Conservation (phyloP, 768 basidiomycete species). For the Tulasnella sp. region DNA sequence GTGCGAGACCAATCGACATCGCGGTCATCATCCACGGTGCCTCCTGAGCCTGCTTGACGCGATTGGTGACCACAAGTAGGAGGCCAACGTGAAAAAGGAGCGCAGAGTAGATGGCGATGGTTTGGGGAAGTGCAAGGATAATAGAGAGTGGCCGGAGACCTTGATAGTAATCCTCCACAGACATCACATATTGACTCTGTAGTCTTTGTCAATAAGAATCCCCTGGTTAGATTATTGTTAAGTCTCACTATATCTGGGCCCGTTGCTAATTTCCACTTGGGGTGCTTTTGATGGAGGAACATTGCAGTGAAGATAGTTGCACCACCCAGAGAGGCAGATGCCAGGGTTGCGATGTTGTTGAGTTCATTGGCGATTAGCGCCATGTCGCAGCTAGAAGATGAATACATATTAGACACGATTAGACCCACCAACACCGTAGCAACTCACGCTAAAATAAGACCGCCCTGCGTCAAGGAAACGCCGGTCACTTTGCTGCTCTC, state of each 20-base stretch:
- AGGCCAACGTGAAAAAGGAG: conserved; percentile 4
- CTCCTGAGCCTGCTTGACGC: background rate
- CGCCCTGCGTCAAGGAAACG: background rate
- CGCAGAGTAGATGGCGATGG: background rate
- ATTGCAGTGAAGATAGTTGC: background rate
- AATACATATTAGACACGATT: background rate
- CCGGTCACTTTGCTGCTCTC: background rate
- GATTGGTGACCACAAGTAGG: background rate
- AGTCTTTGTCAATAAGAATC: background rate
- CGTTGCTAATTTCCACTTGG: conserved; percentile 6
- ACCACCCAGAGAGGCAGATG: background rate
- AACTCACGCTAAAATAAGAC: conserved; percentile 8
- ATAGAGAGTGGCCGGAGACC: conserved; percentile 21
- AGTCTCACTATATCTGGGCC: conserved; percentile 20
- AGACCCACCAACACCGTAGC: background rate
- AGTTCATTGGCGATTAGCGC: background rate
- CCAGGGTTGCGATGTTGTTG: background rate
- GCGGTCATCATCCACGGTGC: background rate
- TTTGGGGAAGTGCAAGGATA: conserved; percentile 19
- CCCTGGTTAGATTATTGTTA: background rate
- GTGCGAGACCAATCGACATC: background rate
- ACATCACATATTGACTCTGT: conserved; percentile 21
- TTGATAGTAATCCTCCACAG: conserved; percentile 22
- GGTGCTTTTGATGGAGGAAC: conserved; percentile 14
- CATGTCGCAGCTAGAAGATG: background rate